phyloP scores from a whole-genome alignment of 495 filamentous ascomycete genomes.

The Jackrogersella multiformis region DNA sequence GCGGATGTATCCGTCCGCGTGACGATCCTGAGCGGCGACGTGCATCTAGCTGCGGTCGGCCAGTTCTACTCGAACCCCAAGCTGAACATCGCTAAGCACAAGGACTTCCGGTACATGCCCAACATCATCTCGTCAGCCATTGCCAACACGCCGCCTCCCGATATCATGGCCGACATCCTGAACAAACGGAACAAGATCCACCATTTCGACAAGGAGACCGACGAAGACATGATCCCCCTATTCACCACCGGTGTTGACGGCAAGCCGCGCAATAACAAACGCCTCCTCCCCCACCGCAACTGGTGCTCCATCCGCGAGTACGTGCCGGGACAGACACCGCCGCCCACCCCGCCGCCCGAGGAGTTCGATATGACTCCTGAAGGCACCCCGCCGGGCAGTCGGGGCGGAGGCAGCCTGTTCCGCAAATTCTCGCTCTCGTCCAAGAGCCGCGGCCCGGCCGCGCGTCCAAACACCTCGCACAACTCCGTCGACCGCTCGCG shows the following conservation, averaged over 20 bases:
- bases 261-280: constrained; percentile 88
- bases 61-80: constrained; percentile 93
- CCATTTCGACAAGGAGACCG: constrained; percentile 83
- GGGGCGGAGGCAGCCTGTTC: constrained; percentile 44
- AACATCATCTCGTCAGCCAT: constrained; percentile 84
- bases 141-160: constrained; percentile 89
- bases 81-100: constrained; percentile 78
- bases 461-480: constrained; percentile 34
- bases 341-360: constrained; percentile 63
- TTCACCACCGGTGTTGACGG: constrained; percentile 90
- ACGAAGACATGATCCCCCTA: constrained; percentile 95
- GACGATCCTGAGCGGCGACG: constrained; percentile 89
- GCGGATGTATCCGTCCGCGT: constrained; percentile 91
- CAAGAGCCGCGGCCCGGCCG: constrained; percentile 33
- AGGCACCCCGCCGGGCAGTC: constrained; percentile 42
- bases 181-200: constrained; percentile 95
- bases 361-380: constrained; percentile 50
- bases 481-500: constrained; percentile 43
- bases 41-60: constrained; percentile 90
- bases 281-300: constrained; percentile 88
- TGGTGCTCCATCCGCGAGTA: constrained; percentile 91
- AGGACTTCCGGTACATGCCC: constrained; percentile 93
- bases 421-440: constrained; percentile 52
- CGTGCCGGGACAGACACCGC: constrained; percentile 79
- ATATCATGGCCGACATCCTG: constrained; percentile 87